Evolutionary conservation across 1,139 yeast genomes (phyloP).

Genomic region (Suhomyces coccinellae): DNA sequence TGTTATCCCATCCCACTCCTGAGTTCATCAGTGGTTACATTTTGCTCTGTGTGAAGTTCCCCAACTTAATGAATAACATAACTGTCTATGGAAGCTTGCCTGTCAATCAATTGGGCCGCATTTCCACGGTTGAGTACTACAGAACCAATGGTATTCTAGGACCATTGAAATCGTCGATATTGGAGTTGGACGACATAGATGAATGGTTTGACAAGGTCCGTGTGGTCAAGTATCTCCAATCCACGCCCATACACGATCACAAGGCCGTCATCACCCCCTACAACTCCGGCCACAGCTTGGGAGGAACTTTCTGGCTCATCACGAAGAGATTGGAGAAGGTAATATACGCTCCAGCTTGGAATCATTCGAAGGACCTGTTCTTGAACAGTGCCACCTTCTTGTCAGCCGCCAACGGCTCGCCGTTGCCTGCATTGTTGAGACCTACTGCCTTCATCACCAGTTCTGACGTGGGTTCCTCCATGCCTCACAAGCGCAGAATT

Average conservation of each 20-base stretch:
- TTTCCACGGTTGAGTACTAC: slow-evolving; percentile 80
- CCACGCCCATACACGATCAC: slow-evolving; percentile 64
- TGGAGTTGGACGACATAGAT: slow-evolving; percentile 78
- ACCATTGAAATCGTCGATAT: slow-evolving; percentile 58
- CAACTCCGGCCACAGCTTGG: slow-evolving; percentile 90
- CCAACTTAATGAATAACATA: slow-evolving; percentile 58
- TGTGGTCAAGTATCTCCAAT: slow-evolving; percentile 77
- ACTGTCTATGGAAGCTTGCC: slow-evolving; percentile 90
- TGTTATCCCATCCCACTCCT: slow-evolving; percentile 83
- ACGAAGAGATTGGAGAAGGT: slow-evolving; percentile 74
- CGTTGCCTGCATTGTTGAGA: slow-evolving; percentile 64
- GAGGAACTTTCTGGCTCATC: slow-evolving; percentile 87
- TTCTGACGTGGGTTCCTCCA: slow-evolving; percentile 65
- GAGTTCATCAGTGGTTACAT: slow-evolving; percentile 83
- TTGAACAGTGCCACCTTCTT: slow-evolving; percentile 78
- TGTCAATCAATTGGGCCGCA: slow-evolving; percentile 80
- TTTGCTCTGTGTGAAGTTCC: slow-evolving; percentile 60
- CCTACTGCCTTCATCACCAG: slow-evolving; percentile 87
- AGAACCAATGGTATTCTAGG: slow-evolving; percentile 74
- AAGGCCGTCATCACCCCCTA: slow-evolving; percentile 70
- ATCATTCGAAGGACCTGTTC: slow-evolving; percentile 86
- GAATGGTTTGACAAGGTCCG: slow-evolving; percentile 70
- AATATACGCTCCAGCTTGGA: slow-evolving; percentile 92
- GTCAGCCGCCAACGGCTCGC: slow-evolving; percentile 44
- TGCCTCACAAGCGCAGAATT: slow-evolving; percentile 64